Conservation (phyloP, 495 filamentous ascomycete genomes). For the Podospora australis region DNA sequence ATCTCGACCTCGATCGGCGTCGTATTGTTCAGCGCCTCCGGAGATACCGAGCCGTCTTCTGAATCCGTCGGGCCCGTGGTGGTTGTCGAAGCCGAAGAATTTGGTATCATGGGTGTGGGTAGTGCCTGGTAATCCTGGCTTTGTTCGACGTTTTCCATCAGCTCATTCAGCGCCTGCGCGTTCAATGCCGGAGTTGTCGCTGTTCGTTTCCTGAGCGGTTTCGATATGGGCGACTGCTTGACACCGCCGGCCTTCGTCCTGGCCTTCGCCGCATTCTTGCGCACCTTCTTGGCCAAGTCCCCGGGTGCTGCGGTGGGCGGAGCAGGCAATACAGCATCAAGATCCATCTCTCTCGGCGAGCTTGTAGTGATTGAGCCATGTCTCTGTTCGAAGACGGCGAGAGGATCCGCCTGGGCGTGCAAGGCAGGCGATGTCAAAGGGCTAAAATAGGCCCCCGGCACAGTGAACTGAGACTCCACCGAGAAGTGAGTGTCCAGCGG, state of each 20-base stretch:
- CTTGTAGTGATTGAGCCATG: conserved; percentile 31
- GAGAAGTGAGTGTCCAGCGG: conserved; percentile 80
- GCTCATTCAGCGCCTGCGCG: conserved; percentile 48
- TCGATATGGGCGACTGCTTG: conserved; percentile 80
- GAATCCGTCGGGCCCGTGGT: conserved; percentile 35
- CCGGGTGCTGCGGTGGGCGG: conserved; percentile 30
- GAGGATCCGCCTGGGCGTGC: conserved; percentile 63
- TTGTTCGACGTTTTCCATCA: conserved; percentile 31
- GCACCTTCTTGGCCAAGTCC: conserved; percentile 40
- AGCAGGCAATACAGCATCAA: conserved; percentile 25
- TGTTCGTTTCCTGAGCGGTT: conserved; percentile 63
- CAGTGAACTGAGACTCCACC: conserved; percentile 68
- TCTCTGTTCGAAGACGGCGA: conserved; percentile 37
- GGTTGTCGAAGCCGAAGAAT: conserved; percentile 29
- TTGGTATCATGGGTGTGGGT: conserved; percentile 21
- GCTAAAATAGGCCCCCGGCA: conserved; percentile 87
- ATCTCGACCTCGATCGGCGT: conserved; percentile 34
- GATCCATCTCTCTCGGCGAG: conserved; percentile 42
- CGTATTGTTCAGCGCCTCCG: conserved; percentile 39
- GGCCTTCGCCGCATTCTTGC: conserved; percentile 40
- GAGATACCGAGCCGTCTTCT: conserved; percentile 50
- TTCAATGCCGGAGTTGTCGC: conserved; percentile 51
- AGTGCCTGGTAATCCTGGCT: conserved; percentile 15
- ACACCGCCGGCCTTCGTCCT: conserved; percentile 46
- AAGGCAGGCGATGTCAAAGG: conserved; percentile 89